Base-by-base conservation (phyloP, 2,329 filamentous ascomycete genomes). In the Pestalotiopsis sp. region DNA sequence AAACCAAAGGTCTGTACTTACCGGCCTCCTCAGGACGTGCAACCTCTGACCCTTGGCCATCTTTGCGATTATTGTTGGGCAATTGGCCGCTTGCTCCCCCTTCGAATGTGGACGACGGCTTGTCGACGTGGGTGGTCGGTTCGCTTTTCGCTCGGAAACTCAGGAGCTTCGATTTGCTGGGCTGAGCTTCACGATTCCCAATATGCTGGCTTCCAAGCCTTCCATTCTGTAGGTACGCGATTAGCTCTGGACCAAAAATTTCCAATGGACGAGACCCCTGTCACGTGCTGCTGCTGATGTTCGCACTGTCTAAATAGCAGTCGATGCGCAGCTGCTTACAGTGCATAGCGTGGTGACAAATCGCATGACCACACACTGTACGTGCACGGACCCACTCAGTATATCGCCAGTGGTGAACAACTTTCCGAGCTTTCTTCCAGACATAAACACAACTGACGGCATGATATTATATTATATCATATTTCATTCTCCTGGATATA, bases 1-100 rank as follows among this genome's bases (percentile, higher is more conserved):
- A 45, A 66, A 66, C 20, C 56, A 23, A 64, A 39, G 41, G 4
- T 27, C 23, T 57, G 39, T 27, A 82, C 89, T 78, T 84, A 93
- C 91, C 72, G 89, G 85, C 77, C 87, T 85, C 79, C 86, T 90
- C 69, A 94, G 85, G 77, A 86, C 88, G 82, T 93, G 90, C 75
- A 90, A 92, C 78, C 89, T 88, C 77, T 83, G 85, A 75, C 66
- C 66, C 25, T 62, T 67, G 57, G 85, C 76, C 88, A 86, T n/a
- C 76, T 72, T 75, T 59, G 65, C 52, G 20, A 27, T 11, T 67
- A 17, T 23, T 20, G 11, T 13, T 12, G 14, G 63, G 31, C 23
- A 14, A 36, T 36, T 23, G 12, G 12, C 49, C 45, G 13, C 17
- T 31, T 45, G 4, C 14, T 23, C 25, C 41, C 63, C 52, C 27